phyloP scores from a whole-genome alignment of 2,329 filamentous ascomycete genomes.

The Rachicladosporium sp. region DNA sequence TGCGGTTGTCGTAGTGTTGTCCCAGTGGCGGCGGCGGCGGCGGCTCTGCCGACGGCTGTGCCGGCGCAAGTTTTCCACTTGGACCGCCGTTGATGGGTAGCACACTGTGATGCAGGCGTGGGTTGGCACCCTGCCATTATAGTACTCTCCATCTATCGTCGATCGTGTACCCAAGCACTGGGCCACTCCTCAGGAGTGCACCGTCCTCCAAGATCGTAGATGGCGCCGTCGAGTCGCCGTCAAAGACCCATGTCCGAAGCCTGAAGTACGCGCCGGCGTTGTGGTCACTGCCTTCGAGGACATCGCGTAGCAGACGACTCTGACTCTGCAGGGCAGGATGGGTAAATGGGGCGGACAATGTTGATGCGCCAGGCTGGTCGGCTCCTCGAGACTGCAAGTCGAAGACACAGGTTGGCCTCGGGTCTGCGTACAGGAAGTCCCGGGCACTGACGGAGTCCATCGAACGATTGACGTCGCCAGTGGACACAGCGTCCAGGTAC shows the following conservation, averaged over 20 bases:
- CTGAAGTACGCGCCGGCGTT: too few relatives aligned
- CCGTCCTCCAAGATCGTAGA: not conserved
- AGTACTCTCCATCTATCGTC: slow-evolving; percentile 8
- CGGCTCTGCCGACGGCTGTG: not conserved
- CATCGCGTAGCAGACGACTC: too few relatives aligned
- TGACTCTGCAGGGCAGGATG: too few relatives aligned
- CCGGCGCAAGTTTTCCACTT: not conserved
- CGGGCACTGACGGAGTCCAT: too few relatives aligned
- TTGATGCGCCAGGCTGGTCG: not conserved
- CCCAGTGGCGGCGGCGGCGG: not conserved
- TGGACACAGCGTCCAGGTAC: too few relatives aligned
- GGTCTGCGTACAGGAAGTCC: slow-evolving; percentile 9
- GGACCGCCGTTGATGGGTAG: not conserved
- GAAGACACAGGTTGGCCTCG: slow-evolving; percentile 9
- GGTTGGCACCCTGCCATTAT: slow-evolving; percentile 5
- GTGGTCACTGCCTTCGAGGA: too few relatives aligned
- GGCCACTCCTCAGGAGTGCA: not conserved
- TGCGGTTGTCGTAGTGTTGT: not conserved
- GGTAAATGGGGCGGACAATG: too few relatives aligned
- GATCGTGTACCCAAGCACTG: slow-evolving; percentile 7
- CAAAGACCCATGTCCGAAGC: too few relatives aligned
- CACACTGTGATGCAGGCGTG: not conserved
- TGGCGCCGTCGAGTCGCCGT: too few relatives aligned
- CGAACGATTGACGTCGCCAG: too few relatives aligned
- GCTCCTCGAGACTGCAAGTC: slow-evolving; percentile 2